A percentile compares a stretch with the other conserved stretches of the same genome.
Evolutionary conservation across 345 rosid genomes (phyloP).

Genomic region (Eutrema heterophyllum): DNA sequence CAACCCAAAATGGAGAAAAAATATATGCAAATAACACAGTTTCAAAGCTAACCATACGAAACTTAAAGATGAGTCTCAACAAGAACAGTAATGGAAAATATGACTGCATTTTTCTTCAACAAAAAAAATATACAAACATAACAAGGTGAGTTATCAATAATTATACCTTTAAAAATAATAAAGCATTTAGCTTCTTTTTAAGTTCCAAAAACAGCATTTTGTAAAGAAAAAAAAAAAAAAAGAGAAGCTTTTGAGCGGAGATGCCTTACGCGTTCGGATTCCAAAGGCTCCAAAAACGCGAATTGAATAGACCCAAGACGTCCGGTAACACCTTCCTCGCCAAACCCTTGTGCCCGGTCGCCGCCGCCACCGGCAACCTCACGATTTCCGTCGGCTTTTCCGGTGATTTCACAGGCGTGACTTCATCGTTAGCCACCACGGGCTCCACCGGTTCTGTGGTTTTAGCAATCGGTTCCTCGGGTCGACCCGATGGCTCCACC

Average conservation of each 20-base stretch:
- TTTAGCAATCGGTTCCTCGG: background rate
- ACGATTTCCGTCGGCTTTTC: background rate
- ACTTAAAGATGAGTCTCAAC: background rate
- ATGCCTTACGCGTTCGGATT: conserved; percentile 53
- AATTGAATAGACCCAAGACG: conserved; percentile 66
- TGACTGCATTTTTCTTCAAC: background rate
- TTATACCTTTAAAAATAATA: background rate
- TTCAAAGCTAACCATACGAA: background rate
- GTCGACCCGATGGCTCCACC: background rate
- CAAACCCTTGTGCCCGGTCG: conserved; percentile 49
- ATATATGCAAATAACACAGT: background rate
- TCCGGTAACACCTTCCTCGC: conserved; percentile 93
- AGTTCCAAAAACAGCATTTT: background rate
- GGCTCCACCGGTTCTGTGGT: background rate
- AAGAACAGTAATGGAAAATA: background rate
- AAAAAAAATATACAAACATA: background rate
- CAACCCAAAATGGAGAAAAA: background rate
- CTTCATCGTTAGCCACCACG: background rate
- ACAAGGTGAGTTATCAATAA: background rate
- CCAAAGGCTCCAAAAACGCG: conserved; percentile 87
- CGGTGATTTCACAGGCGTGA: background rate
- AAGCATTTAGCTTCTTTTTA: background rate
- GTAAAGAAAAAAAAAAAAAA: background rate
- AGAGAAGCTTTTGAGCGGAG: background rate
- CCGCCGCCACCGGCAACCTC: background rate